These are phyloP conservation scores for Hordeum marinum DNA, from an alignment of 176 grass and related monocot species.

Conservation along the genomic window DNA sequence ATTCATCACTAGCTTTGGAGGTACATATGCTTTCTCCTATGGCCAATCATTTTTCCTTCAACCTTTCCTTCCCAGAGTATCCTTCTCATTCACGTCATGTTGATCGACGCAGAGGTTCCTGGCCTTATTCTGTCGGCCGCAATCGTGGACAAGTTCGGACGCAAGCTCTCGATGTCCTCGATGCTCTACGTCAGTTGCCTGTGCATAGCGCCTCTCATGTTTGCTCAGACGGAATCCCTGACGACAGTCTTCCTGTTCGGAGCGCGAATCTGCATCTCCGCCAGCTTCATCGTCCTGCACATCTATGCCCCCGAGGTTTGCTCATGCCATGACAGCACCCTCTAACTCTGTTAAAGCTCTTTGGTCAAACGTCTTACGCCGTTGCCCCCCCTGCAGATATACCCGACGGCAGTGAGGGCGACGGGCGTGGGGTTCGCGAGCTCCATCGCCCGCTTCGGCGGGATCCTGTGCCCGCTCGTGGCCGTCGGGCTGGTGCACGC, in stretches of 20 bases:
- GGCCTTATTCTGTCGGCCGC: conserved; percentile 77
- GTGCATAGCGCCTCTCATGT: conserved; percentile 75
- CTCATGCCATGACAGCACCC: neutral
- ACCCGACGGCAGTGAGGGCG: conserved; percentile 77
- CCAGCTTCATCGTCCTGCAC: conserved; percentile 75
- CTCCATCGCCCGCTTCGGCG: conserved; percentile 75
- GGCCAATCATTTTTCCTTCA: neutral
- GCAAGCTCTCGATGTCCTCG: conserved; percentile 72
- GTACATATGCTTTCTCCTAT: conserved; percentile 28
- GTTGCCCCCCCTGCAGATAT: conserved; percentile 48
- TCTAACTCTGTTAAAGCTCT: neutral
- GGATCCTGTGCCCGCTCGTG: conserved; percentile 78
- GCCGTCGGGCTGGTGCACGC: conserved; percentile 72
- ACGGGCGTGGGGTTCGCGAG: conserved; percentile 71
- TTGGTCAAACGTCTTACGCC: neutral
- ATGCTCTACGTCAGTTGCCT: conserved; percentile 72
- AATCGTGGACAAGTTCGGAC: conserved; percentile 82
- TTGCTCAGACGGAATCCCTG: conserved; percentile 48
- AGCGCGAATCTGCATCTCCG: conserved; percentile 64
- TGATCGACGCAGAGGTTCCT: conserved; percentile 60
- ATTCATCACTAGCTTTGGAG: conserved; percentile 84
- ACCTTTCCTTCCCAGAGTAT: neutral
- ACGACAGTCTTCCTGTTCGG: conserved; percentile 66
- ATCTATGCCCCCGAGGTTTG: conserved; percentile 90
- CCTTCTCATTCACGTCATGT: neutral